Evolutionary conservation across 78 protist genomes (phyloP).

Genomic region (Dictyostelium firmibasis): DNA sequence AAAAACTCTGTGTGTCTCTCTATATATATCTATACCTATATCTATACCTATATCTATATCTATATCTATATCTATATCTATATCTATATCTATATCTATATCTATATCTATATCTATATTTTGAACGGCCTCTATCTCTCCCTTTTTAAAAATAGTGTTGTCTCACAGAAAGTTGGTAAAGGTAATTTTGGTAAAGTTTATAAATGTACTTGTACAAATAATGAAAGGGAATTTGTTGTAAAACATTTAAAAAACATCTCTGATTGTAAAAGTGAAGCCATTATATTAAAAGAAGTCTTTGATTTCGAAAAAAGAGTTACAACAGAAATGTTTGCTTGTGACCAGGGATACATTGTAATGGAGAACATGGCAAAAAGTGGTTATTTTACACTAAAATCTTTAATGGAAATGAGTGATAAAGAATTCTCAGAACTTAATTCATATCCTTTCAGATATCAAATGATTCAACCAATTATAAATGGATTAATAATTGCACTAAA

Average conservation of each 20-base stretch:
- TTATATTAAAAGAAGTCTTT: no score
- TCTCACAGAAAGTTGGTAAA: no score
- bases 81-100: no score
- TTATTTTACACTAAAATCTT: background rate
- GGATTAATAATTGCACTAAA: background rate
- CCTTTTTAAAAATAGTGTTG: background rate
- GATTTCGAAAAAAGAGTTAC: background rate
- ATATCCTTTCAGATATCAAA: background rate
- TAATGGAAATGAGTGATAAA: background rate
- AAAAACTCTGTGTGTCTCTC: no score
- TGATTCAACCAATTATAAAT: background rate
- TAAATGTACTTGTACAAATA: background rate
- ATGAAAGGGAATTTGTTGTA: background rate
- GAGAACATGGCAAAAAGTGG: background rate
- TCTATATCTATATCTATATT: no score
- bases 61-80: no score
- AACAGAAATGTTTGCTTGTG: background rate
- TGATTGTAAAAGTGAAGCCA: background rate
- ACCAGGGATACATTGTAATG: background rate
- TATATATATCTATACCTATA: no score
- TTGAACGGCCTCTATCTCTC: no score
- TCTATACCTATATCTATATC: no score
- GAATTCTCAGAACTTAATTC: background rate
- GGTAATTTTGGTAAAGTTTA: background rate
- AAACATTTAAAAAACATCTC: background rate